Evolutionary conservation across 257 asterid genomes (phyloP), one percentile per base, ranked within the genome.

Genomic region (Lycium barbarum): DNA sequence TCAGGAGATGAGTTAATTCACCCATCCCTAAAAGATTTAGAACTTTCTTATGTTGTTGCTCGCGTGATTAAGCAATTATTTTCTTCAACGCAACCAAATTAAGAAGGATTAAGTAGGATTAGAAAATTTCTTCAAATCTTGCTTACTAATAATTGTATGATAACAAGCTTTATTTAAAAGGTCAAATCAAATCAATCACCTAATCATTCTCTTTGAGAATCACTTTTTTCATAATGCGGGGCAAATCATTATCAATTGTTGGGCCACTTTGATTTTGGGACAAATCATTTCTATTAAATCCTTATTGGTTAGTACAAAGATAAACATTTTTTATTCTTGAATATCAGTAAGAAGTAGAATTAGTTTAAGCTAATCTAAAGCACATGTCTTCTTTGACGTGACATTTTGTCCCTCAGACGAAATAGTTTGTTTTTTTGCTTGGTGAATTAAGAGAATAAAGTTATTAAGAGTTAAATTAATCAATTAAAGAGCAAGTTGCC

Each of bases 111-210:
- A 45, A 74, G 62, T 22, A 13, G 22, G 6, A 63, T 35, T 35
- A 0, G 0, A 7, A 18, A 78, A 2, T 51, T 47, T 45, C 11
- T 6, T 17, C 58, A 47, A 72, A 61, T 35, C 45, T 22, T 35
- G 17, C 35, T 45, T 47, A n/a, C 18, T 73, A n/a, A 40, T 20
- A 18, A 62, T 15, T 43, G 68, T 6, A 43, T 20, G 6, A 26
- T 15, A 22, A 20, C 1, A 36, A 54, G 4, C 1, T 54, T 49
- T 51, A 35, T 9, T n/a, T 63, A 49, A 81, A 26, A 4, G 65
- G 85, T 74, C 45, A 49, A 74, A 74, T 85, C 90, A 87, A 86
- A 88, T 79, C 87, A 85, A 71, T 55, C 78, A 82, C 70, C 89
- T 87, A 90, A 87, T 87, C 84, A 84, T 88, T 85, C 86, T 80